Base-by-base conservation (phyloP, 2,329 filamentous ascomycete genomes). In the Neonectria faginata region DNA sequence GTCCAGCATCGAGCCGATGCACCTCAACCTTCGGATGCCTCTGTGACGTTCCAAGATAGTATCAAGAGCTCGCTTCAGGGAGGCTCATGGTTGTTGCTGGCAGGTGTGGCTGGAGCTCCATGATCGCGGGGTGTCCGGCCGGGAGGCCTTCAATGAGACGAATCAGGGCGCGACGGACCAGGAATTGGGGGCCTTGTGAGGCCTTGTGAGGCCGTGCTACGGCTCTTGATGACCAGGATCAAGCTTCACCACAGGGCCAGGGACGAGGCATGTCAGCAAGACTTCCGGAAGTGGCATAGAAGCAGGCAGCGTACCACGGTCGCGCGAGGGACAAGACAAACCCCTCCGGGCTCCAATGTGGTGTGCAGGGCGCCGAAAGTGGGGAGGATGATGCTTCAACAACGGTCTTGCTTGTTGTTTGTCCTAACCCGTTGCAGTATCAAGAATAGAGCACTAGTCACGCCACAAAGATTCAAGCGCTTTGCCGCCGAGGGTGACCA, bases 81-180 rank as follows among this genome's bases (percentile, higher is more conserved):
- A 50, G 57, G 58, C 57, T 54, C 48, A 62, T 36, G 62, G 27
- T 47, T 54, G 54, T 18, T 61, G 47, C 57, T 55, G 62, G 47
- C 45, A 57, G 50, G 51, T 67, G 72, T 74, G 72, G 72, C 72
- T 74, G 70, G 57, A 71, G 69, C 67, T 59, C 53, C 60, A 51
- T 64, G 59, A 64, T 66, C 65, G 68, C 70, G 72, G 72, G 57
- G 69, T 59, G 47, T 62, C 70, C 70, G 72, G 67, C 58, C 67
- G 71, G 71, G 71, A 74, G 71, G 71, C 71, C 70, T 64, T 73
- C 31, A 45, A 52, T 44, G 42, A 41, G 36, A 5, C 70, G 64
- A 74, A 73, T 74, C 56, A 71, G 42, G 27, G 8, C 5, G 5
- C 59, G 6, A 9, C 51, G 33, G 27, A 50, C 39, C 11, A 11